Base-by-base conservation (phyloP, 1,139 yeast genomes). In the Scheffersomyces illinoinensis region DNA sequence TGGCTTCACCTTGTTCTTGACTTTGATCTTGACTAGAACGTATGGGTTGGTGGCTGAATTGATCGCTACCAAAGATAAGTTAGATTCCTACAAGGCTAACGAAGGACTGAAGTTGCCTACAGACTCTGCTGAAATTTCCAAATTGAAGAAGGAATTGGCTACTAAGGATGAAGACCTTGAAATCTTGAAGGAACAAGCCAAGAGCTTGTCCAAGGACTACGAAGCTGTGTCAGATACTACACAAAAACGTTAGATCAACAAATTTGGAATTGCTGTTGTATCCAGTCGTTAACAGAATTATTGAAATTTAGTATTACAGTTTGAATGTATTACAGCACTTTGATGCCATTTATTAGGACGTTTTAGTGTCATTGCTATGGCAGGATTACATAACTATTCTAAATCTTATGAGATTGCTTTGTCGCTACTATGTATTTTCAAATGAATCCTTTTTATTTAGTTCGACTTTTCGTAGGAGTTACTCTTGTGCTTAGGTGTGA, bases 401-500 rank as follows among this genome's bases (percentile, higher is more conserved):
- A 33, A 12, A 5, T 7, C 43, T 14, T 7, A 33, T 33, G 43
- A 10, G 43, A 7, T 33, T 33, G 43, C 43, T 33, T 33, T 33
- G 10, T 33, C 17, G 5, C 17, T 12, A 33, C 14, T 33, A 33
- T 33, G 10, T 33, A 33, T 33, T 33, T 33, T 33, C 43, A 33
- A 33, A 33, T 33, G 43, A 2, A 24, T 24, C 7, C 7, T 6
- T 24, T 2, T 24, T 24, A 24, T 24, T 33, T 33, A 33, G 17
- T 14, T 33, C 33, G 33, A 26, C 43, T 33, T 43, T 57, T 84
- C 84, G 68, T 85, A 90, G 3, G 97, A 82, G 67, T 91, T 95
- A 75, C 97, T 91, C 81, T 93, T 95, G 74, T 95, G 99, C 76
- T 95, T 95, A 56, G 99, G 99, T 59, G 85, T 83, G 72, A 93